Percentiles rank a stretch among this genome's conserved stretches.
Conservation (phyloP, 2,329 filamentous ascomycete genomes). For the Fusarium pilosicola region DNA sequence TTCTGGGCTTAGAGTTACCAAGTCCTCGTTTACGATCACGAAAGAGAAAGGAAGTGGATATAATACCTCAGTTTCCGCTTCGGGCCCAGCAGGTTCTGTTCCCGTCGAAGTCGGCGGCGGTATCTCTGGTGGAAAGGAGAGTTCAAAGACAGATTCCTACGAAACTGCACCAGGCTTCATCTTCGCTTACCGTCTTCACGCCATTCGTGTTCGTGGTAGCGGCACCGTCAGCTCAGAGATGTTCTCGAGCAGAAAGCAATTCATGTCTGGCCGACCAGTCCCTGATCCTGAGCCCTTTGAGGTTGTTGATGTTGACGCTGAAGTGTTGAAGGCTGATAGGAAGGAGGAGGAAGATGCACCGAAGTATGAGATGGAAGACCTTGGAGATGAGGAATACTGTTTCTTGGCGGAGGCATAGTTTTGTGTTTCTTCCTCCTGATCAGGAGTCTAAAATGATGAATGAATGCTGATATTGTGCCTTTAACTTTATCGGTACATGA, state of each 20-base stretch:
- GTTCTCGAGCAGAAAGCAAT: not conserved
- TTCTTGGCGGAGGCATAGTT: not conserved
- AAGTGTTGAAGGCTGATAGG: not conserved
- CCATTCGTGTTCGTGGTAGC: not conserved
- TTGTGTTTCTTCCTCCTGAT: fast-evolving
- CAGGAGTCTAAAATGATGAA: fast-evolving
- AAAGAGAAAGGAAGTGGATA: fast-evolving
- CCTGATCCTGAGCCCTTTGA: not conserved
- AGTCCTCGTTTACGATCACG: fast-evolving
- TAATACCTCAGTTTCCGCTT: not conserved
- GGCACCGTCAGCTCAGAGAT: not conserved
- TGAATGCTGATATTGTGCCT: not conserved
- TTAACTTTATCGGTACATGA: not conserved
- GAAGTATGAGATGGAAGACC: not conserved
- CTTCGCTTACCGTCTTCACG: not conserved
- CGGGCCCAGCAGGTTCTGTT: fast-evolving
- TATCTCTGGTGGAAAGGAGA: not conserved
- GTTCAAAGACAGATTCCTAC: fast-evolving
- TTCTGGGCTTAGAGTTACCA: not conserved
- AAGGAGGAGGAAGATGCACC: not conserved
- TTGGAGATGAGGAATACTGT: not conserved
- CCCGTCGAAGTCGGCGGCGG: fast-evolving
- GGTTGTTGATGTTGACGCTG: fast-evolving
- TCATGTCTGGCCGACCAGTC: not conserved
- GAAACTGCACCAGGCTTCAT: not conserved